These are phyloP conservation scores for Tilletia setariae DNA, from an alignment of 1,284 basidiomycete genomes.

Conservation along the genomic window DNA sequence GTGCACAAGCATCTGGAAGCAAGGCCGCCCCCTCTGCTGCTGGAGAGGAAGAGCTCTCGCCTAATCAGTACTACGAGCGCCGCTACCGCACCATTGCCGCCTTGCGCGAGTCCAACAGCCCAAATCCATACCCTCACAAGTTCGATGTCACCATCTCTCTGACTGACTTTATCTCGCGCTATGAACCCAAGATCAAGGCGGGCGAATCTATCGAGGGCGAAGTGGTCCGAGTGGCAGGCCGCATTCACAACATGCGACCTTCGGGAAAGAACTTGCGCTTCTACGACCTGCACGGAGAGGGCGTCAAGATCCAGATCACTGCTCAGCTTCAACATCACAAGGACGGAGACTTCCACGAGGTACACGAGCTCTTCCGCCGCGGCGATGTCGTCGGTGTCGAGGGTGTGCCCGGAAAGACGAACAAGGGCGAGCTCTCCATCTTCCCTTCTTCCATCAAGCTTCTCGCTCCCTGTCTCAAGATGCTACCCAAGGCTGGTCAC, in stretches of 20 bases:
- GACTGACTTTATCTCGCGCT: constrained; percentile 71
- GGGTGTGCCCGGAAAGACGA: constrained; percentile 84
- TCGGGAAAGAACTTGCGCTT: constrained; percentile 83
- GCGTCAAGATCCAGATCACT: constrained; percentile 90
- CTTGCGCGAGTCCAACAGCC: constrained; percentile 74
- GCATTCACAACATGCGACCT: constrained; percentile 84
- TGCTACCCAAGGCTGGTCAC: constrained; percentile 63
- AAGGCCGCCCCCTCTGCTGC: constrained; percentile 27
- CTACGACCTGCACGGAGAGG: constrained; percentile 92
- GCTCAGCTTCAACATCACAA: constrained; percentile 73
- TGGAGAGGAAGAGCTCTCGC: constrained; percentile 40
- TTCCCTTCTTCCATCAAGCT: constrained; percentile 77
- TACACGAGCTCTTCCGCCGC: constrained; percentile 83
- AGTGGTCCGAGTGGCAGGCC: constrained; percentile 70
- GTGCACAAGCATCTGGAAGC: constrained; percentile 19
- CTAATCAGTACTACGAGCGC: constrained; percentile 88
- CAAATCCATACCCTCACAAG: constrained; percentile 98
- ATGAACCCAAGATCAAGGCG: constrained; percentile 61
- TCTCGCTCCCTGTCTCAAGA: constrained; percentile 92
- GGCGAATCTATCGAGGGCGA: constrained; percentile 48
- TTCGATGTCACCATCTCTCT: constrained; percentile 85
- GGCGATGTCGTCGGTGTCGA: constrained; percentile 94
- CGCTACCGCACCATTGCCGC: constrained; percentile 82
- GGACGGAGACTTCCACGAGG: constrained; percentile 64
- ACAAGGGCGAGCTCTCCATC: constrained; percentile 94